Evolutionary conservation across 129 eudicot genomes (phyloP), one percentile per base, ranked within the genome.

Genomic region (Cynara cardunculus): DNA sequence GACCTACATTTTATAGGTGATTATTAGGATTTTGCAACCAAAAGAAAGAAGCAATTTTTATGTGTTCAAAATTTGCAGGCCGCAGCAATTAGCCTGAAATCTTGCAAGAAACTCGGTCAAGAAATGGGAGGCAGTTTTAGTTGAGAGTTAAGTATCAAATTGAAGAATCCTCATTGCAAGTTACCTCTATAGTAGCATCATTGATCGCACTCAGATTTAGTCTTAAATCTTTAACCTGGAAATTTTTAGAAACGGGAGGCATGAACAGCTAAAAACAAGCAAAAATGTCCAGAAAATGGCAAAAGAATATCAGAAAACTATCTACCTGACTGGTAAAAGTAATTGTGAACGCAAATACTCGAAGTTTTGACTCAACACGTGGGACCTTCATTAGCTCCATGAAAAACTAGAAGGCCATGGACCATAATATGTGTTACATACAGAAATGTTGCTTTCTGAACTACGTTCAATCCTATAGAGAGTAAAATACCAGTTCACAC

Each of bases 371-470:
- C 86, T 95, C 99, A 21, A 92, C 97, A 22, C 99, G 94, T 78
- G 99, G 99, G 76, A 95, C 99, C 89, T 92, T 92, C 99, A 95
- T 95, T 84, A 95, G 83, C 90, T 95, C 99, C 91, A 95, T 77
- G 87, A 95, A 90, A 81, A 92, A 95, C 99, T 95, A 89, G 53
- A 94, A 90, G 21, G 10, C 70, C 84, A 83, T 76, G 67, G 59
- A 80, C 39, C 73, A 39, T 53, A 78, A 79, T 46, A 30, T 53
- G 26, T 46, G 37, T 78, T 24, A 82, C 79, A 41, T 71, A 84
- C 16, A 69, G 76, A 64, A 34, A 14, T 22, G 69, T 61, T 68
- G 64, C 13, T n/a, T 56, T 71, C 25, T 81, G 78, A 70, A 70
- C 65, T 30, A 74, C 25, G 34, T 70, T 44, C 41, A 67, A 30